These are phyloP conservation scores for Penicillium sp. DNA, from an alignment of 2,329 filamentous ascomycete genomes.

Conservation along the genomic window DNA sequence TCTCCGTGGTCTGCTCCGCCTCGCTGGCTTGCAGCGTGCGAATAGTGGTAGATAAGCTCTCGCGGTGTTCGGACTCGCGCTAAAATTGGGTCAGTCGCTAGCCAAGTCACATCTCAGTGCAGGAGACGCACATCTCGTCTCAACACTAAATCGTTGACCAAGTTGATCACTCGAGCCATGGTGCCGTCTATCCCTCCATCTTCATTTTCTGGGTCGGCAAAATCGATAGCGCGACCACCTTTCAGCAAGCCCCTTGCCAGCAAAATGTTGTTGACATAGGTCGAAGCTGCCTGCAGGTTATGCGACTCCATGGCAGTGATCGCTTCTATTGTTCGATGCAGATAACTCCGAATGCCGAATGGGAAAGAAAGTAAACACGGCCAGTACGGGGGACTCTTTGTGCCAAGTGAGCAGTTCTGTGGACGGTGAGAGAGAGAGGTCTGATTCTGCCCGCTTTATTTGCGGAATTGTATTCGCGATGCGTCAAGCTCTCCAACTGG, in stretches of 20 bases:
- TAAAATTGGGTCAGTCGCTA: constrained; percentile 38
- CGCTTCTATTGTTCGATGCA: constrained; percentile 15
- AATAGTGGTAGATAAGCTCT: constrained; percentile 75
- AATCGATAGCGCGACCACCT: constrained; percentile 66
- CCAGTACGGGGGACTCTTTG: constrained; percentile 16
- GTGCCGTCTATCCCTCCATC: constrained; percentile 61
- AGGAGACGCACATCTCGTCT: constrained; percentile 71
- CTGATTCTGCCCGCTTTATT: background rate
- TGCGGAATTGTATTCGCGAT: background rate
- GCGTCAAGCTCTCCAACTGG: background rate
- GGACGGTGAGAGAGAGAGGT: constrained; percentile 7
- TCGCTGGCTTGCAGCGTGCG: constrained; percentile 72
- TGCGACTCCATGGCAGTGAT: constrained; percentile 42
- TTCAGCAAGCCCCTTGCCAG: constrained; percentile 62
- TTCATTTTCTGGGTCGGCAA: constrained; percentile 66
- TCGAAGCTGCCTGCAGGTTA: constrained; percentile 59
- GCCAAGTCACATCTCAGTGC: background rate
- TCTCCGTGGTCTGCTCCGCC: constrained; percentile 67
- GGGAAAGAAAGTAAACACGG: constrained; percentile 46
- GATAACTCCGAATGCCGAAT: constrained; percentile 30
- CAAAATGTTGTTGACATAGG: constrained; percentile 64
- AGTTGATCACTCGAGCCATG: constrained; percentile 83
- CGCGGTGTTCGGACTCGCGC: constrained; percentile 86
- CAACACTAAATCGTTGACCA: constrained; percentile 90
- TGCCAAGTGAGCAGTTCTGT: constrained; percentile 22